These are phyloP conservation scores for Suhomyces kilbournensis DNA, from an alignment of 805 yeast species.

Conservation along the genomic window DNA sequence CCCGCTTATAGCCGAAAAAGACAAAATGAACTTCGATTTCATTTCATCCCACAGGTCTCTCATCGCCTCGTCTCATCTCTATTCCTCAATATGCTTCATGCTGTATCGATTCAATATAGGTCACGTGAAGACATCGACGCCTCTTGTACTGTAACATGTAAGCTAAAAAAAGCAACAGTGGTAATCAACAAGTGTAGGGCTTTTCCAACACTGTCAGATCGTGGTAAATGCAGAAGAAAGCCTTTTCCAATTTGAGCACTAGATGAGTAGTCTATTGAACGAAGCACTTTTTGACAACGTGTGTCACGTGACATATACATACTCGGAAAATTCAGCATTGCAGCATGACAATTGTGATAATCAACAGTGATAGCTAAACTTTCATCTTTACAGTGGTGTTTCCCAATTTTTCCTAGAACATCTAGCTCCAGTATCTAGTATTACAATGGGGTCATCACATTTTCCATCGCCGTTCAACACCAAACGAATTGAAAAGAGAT, in stretches of 20 bases:
- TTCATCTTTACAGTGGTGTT: background rate
- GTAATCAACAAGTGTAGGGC: background rate
- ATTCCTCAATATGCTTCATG: background rate
- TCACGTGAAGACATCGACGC: background rate
- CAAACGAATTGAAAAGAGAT: constrained; percentile 7
- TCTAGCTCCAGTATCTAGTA: too few species aligned
- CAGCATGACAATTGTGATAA: background rate
- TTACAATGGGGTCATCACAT: constrained; percentile 4
- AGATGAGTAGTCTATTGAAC: background rate
- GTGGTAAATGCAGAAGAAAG: background rate
- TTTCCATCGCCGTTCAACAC: constrained; percentile 22
- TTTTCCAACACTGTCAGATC: background rate
- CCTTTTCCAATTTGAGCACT: background rate
- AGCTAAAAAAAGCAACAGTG: too few species aligned
- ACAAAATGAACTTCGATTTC: background rate
- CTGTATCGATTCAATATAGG: background rate
- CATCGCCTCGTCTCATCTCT: background rate
- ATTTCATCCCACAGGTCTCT: background rate
- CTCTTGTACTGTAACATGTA: too few species aligned
- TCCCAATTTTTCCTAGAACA: background rate
- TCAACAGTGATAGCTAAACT: background rate
- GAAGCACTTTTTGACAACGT: background rate
- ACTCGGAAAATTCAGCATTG: background rate
- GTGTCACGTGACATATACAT: background rate
- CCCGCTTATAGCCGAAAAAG: background rate